A percentile compares a stretch with the other conserved stretches of the same genome.
phyloP scores from a whole-genome alignment of 139 green algal genomes.

The Coelastrella sp. region DNA sequence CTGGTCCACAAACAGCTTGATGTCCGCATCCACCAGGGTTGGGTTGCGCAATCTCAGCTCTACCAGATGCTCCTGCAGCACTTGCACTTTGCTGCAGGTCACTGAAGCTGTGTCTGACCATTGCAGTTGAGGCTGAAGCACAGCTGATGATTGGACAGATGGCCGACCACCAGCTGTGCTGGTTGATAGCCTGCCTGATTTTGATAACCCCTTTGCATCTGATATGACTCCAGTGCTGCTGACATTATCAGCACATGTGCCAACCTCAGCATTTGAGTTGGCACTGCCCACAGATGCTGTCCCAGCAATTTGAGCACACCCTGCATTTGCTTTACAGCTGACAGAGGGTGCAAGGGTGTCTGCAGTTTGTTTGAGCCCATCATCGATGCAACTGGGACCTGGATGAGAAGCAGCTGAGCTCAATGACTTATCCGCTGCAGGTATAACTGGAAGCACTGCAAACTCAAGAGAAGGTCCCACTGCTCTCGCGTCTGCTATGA shows the following conservation, averaged over 20 bases:
- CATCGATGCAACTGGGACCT: background rate
- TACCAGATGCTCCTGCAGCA: slow-evolving; percentile 69
- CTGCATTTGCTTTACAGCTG: background rate
- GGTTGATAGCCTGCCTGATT: background rate
- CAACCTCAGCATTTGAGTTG: slow-evolving; percentile 1
- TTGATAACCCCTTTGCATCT: background rate
- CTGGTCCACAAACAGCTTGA: slow-evolving; percentile 80
- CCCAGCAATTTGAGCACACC: background rate
- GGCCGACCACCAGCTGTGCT: background rate
- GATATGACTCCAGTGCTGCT: background rate
- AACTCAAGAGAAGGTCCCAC: slow-evolving; percentile 75
- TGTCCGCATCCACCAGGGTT: slow-evolving; percentile 75
- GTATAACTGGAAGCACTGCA: slow-evolving; percentile 27
- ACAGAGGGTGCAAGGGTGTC: background rate
- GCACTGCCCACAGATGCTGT: background rate
- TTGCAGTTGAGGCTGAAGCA: background rate
- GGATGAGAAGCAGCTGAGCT: too few species aligned
- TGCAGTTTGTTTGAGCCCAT: background rate
- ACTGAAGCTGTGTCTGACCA: slow-evolving; percentile 46
- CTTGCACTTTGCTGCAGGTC: slow-evolving; percentile 72
- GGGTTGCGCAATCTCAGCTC: slow-evolving; percentile 76
- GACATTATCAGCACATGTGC: background rate
- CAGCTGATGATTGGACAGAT: slow-evolving; percentile 7
- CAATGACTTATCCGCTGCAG: too few species aligned
- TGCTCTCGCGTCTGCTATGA: slow-evolving; percentile 71